Percentiles rank a stretch among this genome's conserved stretches.
These are phyloP conservation scores for Steccherinum ochraceum DNA, from an alignment of 768 basidiomycete genomes.

Conservation along the genomic window DNA sequence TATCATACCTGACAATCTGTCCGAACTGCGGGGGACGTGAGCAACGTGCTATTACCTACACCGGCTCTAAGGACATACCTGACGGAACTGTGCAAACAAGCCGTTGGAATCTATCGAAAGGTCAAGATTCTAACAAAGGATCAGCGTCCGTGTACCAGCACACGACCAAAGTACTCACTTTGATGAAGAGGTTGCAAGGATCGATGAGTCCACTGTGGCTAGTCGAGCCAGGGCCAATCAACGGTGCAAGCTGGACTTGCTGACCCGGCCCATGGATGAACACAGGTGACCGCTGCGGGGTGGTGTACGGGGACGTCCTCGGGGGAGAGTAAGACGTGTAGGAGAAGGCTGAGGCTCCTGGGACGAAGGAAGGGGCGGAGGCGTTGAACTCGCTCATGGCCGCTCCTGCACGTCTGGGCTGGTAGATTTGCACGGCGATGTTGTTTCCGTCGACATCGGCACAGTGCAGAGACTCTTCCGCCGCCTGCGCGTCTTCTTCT, in stretches of 20 bases:
- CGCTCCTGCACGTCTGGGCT: slow-evolving; percentile 51
- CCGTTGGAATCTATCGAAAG: slow-evolving; percentile 80
- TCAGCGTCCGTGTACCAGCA: not conserved
- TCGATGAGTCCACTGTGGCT: slow-evolving; percentile 87
- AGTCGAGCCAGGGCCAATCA: slow-evolving; percentile 64
- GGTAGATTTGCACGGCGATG: slow-evolving; percentile 77
- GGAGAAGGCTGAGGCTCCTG: slow-evolving; percentile 56
- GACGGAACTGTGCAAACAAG: slow-evolving; percentile 76
- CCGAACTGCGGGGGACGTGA: slow-evolving; percentile 52
- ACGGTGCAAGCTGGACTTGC: slow-evolving; percentile 79
- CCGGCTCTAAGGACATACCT: slow-evolving; percentile 36
- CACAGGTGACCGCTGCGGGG: slow-evolving; percentile 36
- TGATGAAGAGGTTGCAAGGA: slow-evolving; percentile 88
- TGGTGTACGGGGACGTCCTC: slow-evolving; percentile 37
- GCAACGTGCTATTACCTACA: slow-evolving; percentile 12
- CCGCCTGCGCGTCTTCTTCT: slow-evolving; percentile 75
- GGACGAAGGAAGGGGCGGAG: slow-evolving; percentile 71
- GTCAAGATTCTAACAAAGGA: slow-evolving; percentile 64
- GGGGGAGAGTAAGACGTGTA: slow-evolving; percentile 75
- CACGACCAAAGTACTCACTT: slow-evolving; percentile 38
- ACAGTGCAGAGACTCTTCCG: slow-evolving; percentile 80
- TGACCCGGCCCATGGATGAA: slow-evolving; percentile 88
- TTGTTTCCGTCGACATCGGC: slow-evolving; percentile 79
- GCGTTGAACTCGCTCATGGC: slow-evolving; percentile 61
- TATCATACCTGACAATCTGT: slow-evolving; percentile 75